Base-by-base conservation (phyloP, 495 filamentous ascomycete species). In the Symbiotaphrina buchneri region DNA sequence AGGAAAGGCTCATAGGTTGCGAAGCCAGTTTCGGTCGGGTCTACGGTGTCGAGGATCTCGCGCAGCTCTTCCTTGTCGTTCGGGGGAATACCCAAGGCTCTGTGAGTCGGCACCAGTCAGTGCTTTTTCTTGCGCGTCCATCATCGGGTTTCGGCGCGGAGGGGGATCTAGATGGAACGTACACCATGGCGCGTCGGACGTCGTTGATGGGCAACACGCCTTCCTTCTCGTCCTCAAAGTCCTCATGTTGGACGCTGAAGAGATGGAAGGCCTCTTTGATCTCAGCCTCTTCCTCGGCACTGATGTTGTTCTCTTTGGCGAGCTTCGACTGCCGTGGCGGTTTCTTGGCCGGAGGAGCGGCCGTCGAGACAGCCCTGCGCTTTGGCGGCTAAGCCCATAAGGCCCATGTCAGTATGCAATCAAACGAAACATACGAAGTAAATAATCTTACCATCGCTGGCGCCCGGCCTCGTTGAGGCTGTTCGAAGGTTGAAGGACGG, bases 261-360 rank as follows among this genome's bases (percentile, higher is more conserved):
- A 94, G 60, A 19, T 62, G 52, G 52, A 87, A 97, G 10, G 82
- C 83, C 49, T 92, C 82, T 41, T 68, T 68, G 42, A 97, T 92
- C 48, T 93, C 81, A 39, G 63, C 58, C 47, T 97, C 87, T 55
- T 93, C 74, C 30, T 68, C 67, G 14, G 66, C 69, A 18, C 68
- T 72, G 48, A 97, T 70, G 47, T 77, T 65, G 59, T 94, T 69
- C 39, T 87, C 78, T 48, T 78, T 78, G 3, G 84, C 83, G 36
- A 91, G 77, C 47, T 81, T 85, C 40, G 83, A 91, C 39, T 61
- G 67, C 28, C 63, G 60, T 5, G 33, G 21, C 10, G 35, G 30
- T 20, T 21, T 18, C 2, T 26, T 24, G 11, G 41, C 27, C 10
- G 40, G 20, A n/a, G 44, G 34, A 20, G 33, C 25, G 20, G 41